phyloP scores from a whole-genome alignment of 179 eudicot genomes.

The Nepenthes alata region DNA sequence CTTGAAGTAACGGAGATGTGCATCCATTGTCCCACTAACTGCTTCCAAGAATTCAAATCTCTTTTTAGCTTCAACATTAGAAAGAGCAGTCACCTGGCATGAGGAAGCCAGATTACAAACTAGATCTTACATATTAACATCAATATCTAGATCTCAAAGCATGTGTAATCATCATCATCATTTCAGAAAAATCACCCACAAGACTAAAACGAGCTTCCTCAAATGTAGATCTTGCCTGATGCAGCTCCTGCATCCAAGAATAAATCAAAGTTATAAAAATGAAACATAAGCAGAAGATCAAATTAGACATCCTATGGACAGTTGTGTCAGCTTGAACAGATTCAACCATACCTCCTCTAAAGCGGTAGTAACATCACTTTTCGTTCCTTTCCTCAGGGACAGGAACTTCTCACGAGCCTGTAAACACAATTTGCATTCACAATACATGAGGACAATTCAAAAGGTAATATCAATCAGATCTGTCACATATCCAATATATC shows the following conservation, averaged over 20 bases:
- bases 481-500: too few relatives aligned
- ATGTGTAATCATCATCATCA: background rate
- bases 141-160: background rate
- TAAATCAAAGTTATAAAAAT: conserved; percentile 1
- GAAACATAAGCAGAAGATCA: conserved; percentile 8
- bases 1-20: conserved; percentile 95
- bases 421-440: background rate
- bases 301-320: background rate
- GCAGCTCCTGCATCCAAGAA: conserved; percentile 64
- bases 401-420: conserved; percentile 97
- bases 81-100: conserved; percentile 69
- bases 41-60: conserved; percentile 97
- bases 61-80: conserved; percentile 93
- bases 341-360: conserved; percentile 70
- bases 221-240: conserved; percentile 79
- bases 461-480: too few relatives aligned
- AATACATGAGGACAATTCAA: too few relatives aligned
- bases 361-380: conserved; percentile 61
- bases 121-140: background rate
- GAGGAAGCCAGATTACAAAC: conserved; percentile 9
- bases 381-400: conserved; percentile 86
- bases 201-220: conserved; percentile 96
- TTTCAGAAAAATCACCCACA: conserved; percentile 29
- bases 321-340: conserved; percentile 2
- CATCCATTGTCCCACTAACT: conserved; percentile 97